Conservation (phyloP, 805 yeast genomes). For the Komagataella pastoris region DNA sequence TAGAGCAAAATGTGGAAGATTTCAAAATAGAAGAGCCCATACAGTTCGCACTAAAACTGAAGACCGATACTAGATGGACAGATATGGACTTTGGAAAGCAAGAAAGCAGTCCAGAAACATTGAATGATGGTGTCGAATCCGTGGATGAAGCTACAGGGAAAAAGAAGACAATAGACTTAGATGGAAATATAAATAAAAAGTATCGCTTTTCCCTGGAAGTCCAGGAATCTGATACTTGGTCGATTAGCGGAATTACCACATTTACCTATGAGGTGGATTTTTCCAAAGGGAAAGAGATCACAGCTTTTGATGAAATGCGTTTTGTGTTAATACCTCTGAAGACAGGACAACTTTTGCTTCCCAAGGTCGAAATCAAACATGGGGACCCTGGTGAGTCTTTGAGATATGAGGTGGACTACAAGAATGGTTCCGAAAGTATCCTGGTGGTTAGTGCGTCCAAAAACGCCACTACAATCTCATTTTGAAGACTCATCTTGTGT, state of each 20-base stretch:
- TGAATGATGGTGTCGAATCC: neutral
- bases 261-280: constrained; percentile 30
- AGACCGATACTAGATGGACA: constrained; percentile 32
- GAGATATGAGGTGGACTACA: constrained; percentile 46
- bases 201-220: constrained; percentile 9
- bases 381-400: constrained; percentile 20
- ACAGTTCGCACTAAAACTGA: constrained; percentile 25
- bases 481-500: constrained; percentile 17
- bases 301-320: constrained; percentile 10
- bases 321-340: constrained; percentile 59
- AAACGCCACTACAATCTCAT: constrained; percentile 46
- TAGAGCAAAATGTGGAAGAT: constrained; percentile 24
- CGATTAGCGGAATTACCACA: constrained; percentile 58
- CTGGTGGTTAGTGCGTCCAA: constrained; percentile 54
- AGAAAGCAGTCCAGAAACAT: neutral
- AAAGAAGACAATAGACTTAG: constrained; percentile 17
- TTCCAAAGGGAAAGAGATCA: neutral
- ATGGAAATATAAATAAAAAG: constrained; percentile 7
- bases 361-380: constrained; percentile 37
- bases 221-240: constrained; percentile 52
- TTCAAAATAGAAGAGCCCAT: constrained; percentile 48
- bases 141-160: constrained; percentile 4
- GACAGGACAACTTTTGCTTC: constrained; percentile 60
- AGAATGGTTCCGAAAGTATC: constrained; percentile 55
- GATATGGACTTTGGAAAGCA: constrained; percentile 1